Evolutionary conservation across 176 grass and related monocot genomes (phyloP).

Genomic region (Oryza australiensis): DNA sequence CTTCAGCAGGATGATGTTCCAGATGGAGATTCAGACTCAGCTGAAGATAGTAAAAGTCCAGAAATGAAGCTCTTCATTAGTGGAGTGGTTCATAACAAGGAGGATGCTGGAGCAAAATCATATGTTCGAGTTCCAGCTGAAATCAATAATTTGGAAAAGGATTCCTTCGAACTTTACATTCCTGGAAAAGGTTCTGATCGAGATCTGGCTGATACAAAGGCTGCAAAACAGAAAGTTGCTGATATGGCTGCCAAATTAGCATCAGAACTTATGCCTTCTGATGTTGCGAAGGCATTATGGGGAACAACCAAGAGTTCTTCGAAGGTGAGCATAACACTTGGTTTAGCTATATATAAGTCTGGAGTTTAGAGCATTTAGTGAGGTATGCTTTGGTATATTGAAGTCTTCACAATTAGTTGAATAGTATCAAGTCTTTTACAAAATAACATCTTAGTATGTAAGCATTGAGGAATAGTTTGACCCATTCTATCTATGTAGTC

Average conservation of each 20-base stretch:
- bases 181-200: conserved; percentile 58
- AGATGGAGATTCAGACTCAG: conserved; percentile 50
- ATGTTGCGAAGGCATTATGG: conserved; percentile 77
- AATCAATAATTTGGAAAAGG: conserved; percentile 74
- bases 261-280: conserved; percentile 88
- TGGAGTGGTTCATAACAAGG: conserved; percentile 89
- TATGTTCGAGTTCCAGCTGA: conserved; percentile 76
- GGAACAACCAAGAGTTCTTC: conserved; percentile 66
- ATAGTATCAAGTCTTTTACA: not conserved
- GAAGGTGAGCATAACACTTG: conserved; percentile 53
- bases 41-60: conserved; percentile 60
- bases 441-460: not conserved
- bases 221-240: conserved; percentile 61
- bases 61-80: conserved; percentile 77
- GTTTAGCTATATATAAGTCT: conserved; percentile 22
- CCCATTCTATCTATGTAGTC: not conserved
- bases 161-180: conserved; percentile 78
- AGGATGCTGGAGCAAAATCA: conserved; percentile 60
- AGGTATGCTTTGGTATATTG: not conserved
- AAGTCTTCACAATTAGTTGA: conserved; percentile 9
- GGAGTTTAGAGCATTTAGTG: not conserved
- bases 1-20: conserved; percentile 52
- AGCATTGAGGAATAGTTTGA: conserved; percentile 10
- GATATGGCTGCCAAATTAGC: conserved; percentile 72
- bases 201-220: conserved; percentile 57